Percentiles rank a stretch among this genome's conserved stretches.
Conservation (phyloP, 202 grass and related monocot species). For the Setaria viridis region DNA sequence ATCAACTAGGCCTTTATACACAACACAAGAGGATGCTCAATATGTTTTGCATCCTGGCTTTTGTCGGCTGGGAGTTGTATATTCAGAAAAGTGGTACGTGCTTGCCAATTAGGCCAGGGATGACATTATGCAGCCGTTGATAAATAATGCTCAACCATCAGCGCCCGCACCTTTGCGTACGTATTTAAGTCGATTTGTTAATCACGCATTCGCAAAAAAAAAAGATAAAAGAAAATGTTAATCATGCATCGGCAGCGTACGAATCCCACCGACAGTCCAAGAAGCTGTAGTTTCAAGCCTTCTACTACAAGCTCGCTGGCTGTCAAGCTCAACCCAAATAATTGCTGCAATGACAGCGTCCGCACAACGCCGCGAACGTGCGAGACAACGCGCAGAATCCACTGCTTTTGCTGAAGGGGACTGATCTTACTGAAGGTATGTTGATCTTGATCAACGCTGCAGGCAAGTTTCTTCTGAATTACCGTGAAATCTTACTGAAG, state of each 20-base stretch:
- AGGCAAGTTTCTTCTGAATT: not conserved
- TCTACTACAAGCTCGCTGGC: conserved; percentile 29
- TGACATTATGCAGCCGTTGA: not conserved
- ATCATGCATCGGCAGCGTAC: not conserved
- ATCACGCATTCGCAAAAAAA: not conserved
- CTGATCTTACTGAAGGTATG: too few species aligned
- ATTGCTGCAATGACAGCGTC: conserved; percentile 43
- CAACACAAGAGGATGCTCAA: not conserved
- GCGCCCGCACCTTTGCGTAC: not conserved
- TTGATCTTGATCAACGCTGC: too few species aligned
- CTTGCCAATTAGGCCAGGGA: not conserved
- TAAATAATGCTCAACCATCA: not conserved
- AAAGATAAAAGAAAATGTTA: not conserved
- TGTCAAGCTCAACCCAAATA: conserved; percentile 35
- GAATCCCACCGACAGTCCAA: conserved; percentile 44
- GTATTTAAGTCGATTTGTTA: not conserved
- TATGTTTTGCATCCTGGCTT: conserved; percentile 13
- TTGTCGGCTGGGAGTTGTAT: conserved; percentile 17
- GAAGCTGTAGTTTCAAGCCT: not conserved
- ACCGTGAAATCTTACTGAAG: not conserved
- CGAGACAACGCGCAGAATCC: not conserved
- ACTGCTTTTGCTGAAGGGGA: too few species aligned
- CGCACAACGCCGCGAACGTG: conserved; percentile 30
- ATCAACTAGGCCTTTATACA: not conserved
- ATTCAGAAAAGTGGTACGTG: not conserved